These are phyloP conservation scores for Cryphonectria japonica DNA, from an alignment of 2,329 filamentous ascomycete species.

Conservation along the genomic window DNA sequence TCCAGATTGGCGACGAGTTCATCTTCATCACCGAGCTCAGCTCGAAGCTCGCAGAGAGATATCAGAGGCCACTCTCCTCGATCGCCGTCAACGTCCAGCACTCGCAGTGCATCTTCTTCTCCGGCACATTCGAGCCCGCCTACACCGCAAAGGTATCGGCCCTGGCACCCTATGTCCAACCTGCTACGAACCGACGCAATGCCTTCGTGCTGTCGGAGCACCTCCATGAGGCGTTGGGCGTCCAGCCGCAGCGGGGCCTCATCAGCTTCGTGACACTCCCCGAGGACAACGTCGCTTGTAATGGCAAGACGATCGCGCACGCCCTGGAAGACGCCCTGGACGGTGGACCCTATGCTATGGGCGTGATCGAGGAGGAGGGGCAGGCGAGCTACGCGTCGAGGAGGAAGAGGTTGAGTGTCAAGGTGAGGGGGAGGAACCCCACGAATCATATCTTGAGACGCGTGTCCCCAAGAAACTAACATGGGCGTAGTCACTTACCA, in stretches of 20 bases:
- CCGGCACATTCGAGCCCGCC: conserved; percentile 75
- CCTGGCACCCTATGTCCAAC: conserved; percentile 68
- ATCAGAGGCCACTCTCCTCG: conserved; percentile 72
- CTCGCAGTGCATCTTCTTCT: conserved; percentile 74
- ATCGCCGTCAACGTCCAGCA: conserved; percentile 79
- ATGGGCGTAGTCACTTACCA: conserved; percentile 37
- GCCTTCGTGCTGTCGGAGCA: conserved; percentile 76
- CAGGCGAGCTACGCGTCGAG: conserved; percentile 18
- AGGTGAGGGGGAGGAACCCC: conserved; percentile 34
- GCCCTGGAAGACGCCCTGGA: conserved; percentile 63
- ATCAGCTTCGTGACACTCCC: conserved; percentile 71
- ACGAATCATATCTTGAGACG: not conserved
- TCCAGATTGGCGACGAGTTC: conserved; percentile 74
- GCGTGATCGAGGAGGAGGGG: conserved; percentile 32
- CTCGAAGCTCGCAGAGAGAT: conserved; percentile 73
- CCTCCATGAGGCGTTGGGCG: conserved; percentile 71
- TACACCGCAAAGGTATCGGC: conserved; percentile 78
- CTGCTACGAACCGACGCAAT: conserved; percentile 80
- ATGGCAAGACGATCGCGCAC: conserved; percentile 70
- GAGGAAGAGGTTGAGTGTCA: conserved; percentile 42
- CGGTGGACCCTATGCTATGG: conserved; percentile 37
- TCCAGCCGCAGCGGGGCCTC: conserved; percentile 68
- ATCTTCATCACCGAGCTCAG: conserved; percentile 75
- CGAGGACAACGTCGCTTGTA: conserved; percentile 73
- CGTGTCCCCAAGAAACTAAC: conserved; percentile 28